Base-by-base conservation (phyloP, 1,284 basidiomycete species). In the Mycena citricolor region DNA sequence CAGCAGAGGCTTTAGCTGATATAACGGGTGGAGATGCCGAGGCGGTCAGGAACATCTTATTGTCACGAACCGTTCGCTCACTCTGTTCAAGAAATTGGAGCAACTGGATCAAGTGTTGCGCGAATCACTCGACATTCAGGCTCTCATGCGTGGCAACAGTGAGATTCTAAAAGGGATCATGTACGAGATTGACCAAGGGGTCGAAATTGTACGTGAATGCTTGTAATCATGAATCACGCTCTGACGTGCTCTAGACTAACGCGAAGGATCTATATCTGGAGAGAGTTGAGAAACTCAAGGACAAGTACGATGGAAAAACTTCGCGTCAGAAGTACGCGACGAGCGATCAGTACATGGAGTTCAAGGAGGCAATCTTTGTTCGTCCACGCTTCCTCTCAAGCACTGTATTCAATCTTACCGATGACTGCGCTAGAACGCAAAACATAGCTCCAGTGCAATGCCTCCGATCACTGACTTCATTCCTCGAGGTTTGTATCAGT, bases 381-480 rank as follows among this genome's bases (percentile, higher is more conserved):
- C 22, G 80, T 65, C 14, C 19, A 25, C 33, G 36, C 24, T 28
- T 20, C 14, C 16, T 25, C 17, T 21, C 16, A 13, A 22, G 30
- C 37, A 31, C 34, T n/a, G 36, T 23, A 12, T 56, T 16, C 10
- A 16, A 14, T 54, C 39, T 38, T 22, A 3, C n/a, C 19, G 16
- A n/a, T n/a, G n/a, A n/a, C n/a, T n/a, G n/a, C 30, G 45, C 35
- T 46, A 87, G 87, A 83, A 90, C 59, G 77, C 80, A 4, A 71
- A 80, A 55, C 70, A 91, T 65, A 74, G 81, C 6, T 77, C 76
- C 2, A 66, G 64, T 20, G 73, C 79, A 5, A 89, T 90, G 72
- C 90, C 90, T 31, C 88, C 89, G 6, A 70, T 93, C 29, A 81
- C 77, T 0, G 76, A 83, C 24, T 77, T 89, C 50, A 76, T 94